Conservation (phyloP, 2,329 filamentous ascomycete species). For the Trichoderma aggressivum region DNA sequence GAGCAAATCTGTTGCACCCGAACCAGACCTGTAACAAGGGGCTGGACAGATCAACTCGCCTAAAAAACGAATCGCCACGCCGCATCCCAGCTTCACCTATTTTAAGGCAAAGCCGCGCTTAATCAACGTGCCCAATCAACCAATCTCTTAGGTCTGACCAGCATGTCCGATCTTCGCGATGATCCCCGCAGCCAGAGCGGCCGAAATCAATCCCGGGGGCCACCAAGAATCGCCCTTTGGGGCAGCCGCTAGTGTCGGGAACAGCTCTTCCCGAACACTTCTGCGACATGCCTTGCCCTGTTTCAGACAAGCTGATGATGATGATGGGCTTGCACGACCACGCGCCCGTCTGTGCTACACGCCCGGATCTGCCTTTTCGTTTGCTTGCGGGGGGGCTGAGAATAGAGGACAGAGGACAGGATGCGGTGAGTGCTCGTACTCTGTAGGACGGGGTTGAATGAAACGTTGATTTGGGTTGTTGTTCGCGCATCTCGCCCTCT, state of each 20-base stretch:
- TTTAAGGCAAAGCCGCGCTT: neutral
- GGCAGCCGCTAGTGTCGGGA: conserved; percentile 5
- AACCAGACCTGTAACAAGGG: neutral
- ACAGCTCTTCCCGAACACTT: conserved; percentile 4
- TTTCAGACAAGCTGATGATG: conserved; percentile 4
- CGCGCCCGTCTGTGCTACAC: neutral
- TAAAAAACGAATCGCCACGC: neutral
- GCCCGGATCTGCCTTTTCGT: neutral
- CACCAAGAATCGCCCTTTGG: neutral
- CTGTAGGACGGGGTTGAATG: neutral
- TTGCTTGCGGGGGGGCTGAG: neutral
- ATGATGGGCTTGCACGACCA: neutral
- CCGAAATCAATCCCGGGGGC: neutral
- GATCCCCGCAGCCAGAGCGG: neutral
- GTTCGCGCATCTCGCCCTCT: neutral
- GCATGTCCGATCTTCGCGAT: neutral
- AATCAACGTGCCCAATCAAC: neutral
- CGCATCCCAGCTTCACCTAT: neutral
- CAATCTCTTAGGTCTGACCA: neutral
- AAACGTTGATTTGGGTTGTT: neutral
- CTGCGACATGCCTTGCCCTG: conserved; percentile 3
- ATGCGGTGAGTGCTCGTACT: neutral
- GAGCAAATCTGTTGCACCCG: neutral
- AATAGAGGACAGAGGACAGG: neutral
- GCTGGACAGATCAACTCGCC: neutral